Evolutionary conservation across 208 protist genomes (phyloP), one percentile per base, ranked within the genome.

Genomic region (Crithidia fasciculata): DNA sequence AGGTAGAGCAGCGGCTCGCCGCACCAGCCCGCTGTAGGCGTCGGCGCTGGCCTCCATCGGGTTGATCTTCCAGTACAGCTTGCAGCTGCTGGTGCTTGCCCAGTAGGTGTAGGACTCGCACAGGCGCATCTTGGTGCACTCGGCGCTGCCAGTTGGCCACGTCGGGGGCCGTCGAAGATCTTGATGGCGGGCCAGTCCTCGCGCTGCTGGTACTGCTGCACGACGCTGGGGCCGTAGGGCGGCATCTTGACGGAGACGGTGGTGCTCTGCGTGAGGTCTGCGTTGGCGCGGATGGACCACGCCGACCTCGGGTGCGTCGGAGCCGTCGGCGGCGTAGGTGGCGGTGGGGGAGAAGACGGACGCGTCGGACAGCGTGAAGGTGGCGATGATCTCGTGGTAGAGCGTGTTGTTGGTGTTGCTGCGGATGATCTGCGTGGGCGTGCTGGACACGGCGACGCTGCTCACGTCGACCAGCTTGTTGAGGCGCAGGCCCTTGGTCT

Each of bases 341-440:
- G 60, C 50, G 43, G 39, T 50, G 45, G 63, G 62, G 40, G 62
- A 69, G 62, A 76, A 67, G 41, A 8, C 56, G 9, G 79, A 54
- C 45, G 65, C 16, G 60, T 69, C 44, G 67, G 71, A 80, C 13
- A 80, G 56, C 6, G 54, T 65, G 50, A 85, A 85, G 60, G 41
- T 64, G 58, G 72, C 82, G 64, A 83, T 44, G 58, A 87, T 84
- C 64, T 87, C 82, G 36, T 81, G 79, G 60, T 78, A 82, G 50
- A 62, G 63, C 3, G 83, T 78, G 62, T 45, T 39, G 63, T 36
- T 69, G 47, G 45, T 44, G 62, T 40, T 53, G 39, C 60, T 53
- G 2, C 67, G 10, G 50, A 74, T 19, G 62, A 84, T 45, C 18
- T 39, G 50, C 47, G 28, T 64, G 10, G 73, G 63, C n/a, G 75